Evolutionary conservation across 345 rosid species (phyloP).

Genomic region (Salix viminalis): DNA sequence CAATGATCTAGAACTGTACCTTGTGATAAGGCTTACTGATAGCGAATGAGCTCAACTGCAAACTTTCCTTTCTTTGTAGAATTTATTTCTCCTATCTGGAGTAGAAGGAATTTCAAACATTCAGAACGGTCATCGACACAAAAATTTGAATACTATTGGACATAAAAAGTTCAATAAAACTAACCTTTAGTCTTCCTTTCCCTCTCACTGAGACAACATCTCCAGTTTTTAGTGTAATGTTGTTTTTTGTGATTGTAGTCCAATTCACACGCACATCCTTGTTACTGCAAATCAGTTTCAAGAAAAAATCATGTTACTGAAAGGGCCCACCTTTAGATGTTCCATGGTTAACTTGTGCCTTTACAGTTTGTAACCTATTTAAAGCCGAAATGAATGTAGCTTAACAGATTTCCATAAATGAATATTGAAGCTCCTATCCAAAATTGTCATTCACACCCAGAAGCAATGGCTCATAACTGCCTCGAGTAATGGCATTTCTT

Average conservation of each 20-base stretch:
- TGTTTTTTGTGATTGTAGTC: slow-evolving; percentile 68
- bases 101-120: background rate
- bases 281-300: slow-evolving; percentile 32
- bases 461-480: too few species aligned
- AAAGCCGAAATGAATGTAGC: background rate
- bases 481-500: too few species aligned
- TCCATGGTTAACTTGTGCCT: background rate
- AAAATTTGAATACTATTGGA: background rate
- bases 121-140: slow-evolving; percentile 10
- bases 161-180: background rate
- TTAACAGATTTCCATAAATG: background rate
- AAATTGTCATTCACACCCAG: too few species aligned
- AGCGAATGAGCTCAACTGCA: slow-evolving; percentile 71
- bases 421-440: background rate
- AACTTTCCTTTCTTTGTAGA: slow-evolving; percentile 76
- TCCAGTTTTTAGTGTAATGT: slow-evolving; percentile 62
- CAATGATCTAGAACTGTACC: background rate
- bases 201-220: slow-evolving; percentile 84
- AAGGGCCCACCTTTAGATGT: background rate
- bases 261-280: slow-evolving; percentile 87
- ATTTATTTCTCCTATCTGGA: slow-evolving; percentile 74
- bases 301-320: slow-evolving; percentile 37
- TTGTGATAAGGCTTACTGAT: slow-evolving; percentile 30
- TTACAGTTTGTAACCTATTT: background rate
- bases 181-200: slow-evolving; percentile 85